Evolutionary conservation across 2,329 filamentous ascomycete species (phyloP).

Genomic region (Stromatinia cepivora): DNA sequence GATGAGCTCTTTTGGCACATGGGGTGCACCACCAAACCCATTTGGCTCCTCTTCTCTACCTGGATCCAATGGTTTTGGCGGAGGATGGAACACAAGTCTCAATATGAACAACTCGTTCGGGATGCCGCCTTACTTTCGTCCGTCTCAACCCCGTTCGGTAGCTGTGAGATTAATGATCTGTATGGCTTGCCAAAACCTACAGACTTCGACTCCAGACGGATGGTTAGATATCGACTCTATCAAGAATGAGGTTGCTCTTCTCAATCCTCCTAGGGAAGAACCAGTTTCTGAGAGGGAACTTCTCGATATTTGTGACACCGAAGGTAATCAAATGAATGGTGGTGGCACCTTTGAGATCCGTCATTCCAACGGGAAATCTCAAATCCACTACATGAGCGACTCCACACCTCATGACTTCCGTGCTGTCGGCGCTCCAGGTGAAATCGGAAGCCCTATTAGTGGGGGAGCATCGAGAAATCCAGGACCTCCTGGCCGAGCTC

Average conservation of each 20-base stretch:
- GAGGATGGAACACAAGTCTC: slow-evolving; percentile 36
- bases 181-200: slow-evolving; percentile 69
- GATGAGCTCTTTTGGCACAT: slow-evolving; percentile 37
- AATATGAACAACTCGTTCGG: slow-evolving; percentile 48
- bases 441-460: slow-evolving; percentile 68
- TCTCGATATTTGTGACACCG: slow-evolving; percentile 79
- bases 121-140: slow-evolving; percentile 45
- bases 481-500: slow-evolving; percentile 18
- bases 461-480: slow-evolving; percentile 23
- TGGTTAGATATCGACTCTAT: slow-evolving; percentile 70
- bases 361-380: slow-evolving; percentile 32
- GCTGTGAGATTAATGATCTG: slow-evolving; percentile 73
- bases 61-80: slow-evolving; percentile 37
- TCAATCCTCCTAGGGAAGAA: slow-evolving; percentile 52
- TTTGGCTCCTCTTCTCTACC: slow-evolving; percentile 41
- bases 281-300: slow-evolving; percentile 64
- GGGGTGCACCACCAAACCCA: slow-evolving; percentile 41
- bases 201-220: slow-evolving; percentile 53
- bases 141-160: slow-evolving; percentile 63
- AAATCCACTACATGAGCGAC: slow-evolving; percentile 59
- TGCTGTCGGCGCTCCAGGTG: slow-evolving; percentile 59
- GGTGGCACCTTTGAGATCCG: slow-evolving; percentile 77
- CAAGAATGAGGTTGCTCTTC: slow-evolving; percentile 61
- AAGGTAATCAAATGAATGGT: slow-evolving; percentile 82
- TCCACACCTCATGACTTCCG: slow-evolving; percentile 43